Percentiles rank a stretch among this genome's conserved stretches.
Conservation (phyloP, 352 stramenopile species). For the Globisporangium orthogonon region DNA sequence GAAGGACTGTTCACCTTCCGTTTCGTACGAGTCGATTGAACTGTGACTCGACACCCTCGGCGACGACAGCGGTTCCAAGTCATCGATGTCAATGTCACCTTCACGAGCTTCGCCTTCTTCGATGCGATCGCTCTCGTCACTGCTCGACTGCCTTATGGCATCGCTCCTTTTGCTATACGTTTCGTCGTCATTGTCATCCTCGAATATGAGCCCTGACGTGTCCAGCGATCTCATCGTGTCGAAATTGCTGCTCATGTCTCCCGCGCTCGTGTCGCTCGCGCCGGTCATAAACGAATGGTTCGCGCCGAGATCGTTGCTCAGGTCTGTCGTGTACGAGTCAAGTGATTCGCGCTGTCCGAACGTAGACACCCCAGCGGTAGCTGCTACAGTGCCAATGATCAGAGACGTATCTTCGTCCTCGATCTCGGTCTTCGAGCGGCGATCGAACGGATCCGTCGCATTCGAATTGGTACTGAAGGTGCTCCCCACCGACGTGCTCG, state of each 20-base stretch:
- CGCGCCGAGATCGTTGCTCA: not conserved
- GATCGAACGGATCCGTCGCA: conserved; percentile 33
- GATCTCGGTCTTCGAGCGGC: conserved; percentile 37
- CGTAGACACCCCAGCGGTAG: not conserved
- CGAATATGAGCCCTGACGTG: conserved; percentile 4
- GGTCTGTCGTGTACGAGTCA: conserved; percentile 15
- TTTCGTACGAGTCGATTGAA: conserved; percentile 11
- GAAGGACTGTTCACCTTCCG: conserved; percentile 10
- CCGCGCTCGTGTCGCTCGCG: conserved; percentile 10
- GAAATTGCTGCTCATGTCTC: conserved; percentile 2
- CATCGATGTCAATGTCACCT: conserved; percentile 12
- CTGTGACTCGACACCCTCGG: not conserved
- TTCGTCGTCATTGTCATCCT: conserved; percentile 6
- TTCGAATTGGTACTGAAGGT: conserved; percentile 32
- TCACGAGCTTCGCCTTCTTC: conserved; percentile 9
- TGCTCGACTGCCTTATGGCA: not conserved
- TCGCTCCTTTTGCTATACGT: not conserved
- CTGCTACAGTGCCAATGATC: not conserved
- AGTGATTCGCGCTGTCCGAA: conserved; percentile 8
- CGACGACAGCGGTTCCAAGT: conserved; percentile 6
- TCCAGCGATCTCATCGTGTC: conserved; percentile 1
- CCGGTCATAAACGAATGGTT: conserved; percentile 12
- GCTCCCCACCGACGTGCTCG: conserved; percentile 36
- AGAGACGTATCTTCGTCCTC: conserved; percentile 12
- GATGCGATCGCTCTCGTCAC: not conserved